Evolutionary conservation across 768 basidiomycete genomes (phyloP), one percentile per base, ranked within the genome.

Genomic region (Psilocybe cyanescens): DNA sequence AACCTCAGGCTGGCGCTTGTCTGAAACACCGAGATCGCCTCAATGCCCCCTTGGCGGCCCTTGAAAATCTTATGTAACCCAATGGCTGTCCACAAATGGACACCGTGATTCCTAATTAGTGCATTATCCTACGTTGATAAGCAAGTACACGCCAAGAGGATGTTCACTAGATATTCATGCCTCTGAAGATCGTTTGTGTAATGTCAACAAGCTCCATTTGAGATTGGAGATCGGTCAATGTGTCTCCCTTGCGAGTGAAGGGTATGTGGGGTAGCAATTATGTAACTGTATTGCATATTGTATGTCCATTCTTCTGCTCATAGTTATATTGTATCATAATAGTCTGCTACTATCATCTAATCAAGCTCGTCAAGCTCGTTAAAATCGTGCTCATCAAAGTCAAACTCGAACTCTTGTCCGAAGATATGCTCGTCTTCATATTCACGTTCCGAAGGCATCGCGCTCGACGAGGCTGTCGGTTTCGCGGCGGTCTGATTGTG

Each of bases 341-440:
- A 24, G 24, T 24, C 24, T 2, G 24, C 24, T 24, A 24, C 24
- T 24, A 24, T n/a, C 6, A 5, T 44, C n/a, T 44, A 44, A 12
- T 44, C 41, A 12, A 44, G 47, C 47, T 49, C 28, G 19, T 46
- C 14, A 6, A 24, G 24, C 24, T 24, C 24, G 2, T 24, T 2
- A 24, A 46, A 6, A 16, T 46, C 17, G 3, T 24, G 30, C 49
- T 30, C 29, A 4, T 50, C 49, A 7, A 33, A 31, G 54, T 55
- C 19, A 14, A 39, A 17, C 19, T 33, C 8, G 55, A 44, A 44
- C 41, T 44, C 41, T 44, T 16, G 39, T 56, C 14, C 35, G n/a
- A 17, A 35, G n/a, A 44, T 45, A 33, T 57, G 29, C 29, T 57
- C 56, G 47, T 57, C 56, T 30, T 53, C 51, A 37, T 35, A 37